phyloP scores from a whole-genome alignment of 2,329 filamentous ascomycete species.

The Cadophora malorum region DNA sequence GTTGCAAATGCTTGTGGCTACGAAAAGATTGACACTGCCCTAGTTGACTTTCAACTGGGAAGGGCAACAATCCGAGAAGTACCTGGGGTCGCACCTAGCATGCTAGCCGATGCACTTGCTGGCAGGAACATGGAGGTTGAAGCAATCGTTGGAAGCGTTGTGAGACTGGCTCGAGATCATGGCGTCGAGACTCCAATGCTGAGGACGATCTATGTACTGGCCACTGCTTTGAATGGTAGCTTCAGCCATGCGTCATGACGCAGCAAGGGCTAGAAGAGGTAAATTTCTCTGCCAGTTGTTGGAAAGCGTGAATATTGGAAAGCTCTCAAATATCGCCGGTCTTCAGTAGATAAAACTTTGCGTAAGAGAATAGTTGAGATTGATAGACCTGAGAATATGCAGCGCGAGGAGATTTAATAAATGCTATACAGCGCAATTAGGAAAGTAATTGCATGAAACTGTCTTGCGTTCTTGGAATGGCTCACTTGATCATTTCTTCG shows the following conservation, averaged over 20 bases:
- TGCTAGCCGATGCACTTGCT: conserved; percentile 64
- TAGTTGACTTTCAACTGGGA: conserved; percentile 37
- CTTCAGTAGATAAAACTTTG: too few species aligned
- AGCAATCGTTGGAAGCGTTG: conserved; percentile 66
- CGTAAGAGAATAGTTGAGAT: too few species aligned
- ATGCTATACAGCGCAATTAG: too few species aligned
- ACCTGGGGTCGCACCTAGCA: conserved; percentile 55
- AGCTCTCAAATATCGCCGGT: too few species aligned
- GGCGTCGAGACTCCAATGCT: conserved; percentile 61
- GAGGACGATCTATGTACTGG: conserved; percentile 48
- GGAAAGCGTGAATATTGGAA: too few species aligned
- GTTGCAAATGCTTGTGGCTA: conserved; percentile 62
- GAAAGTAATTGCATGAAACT: too few species aligned
- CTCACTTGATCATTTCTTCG: too few species aligned
- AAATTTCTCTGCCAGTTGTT: too few species aligned
- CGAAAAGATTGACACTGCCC: conserved; percentile 54
- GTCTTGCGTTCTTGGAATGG: too few species aligned
- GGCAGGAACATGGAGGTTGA: conserved; percentile 67
- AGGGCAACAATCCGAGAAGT: conserved; percentile 53
- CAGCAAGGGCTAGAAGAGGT: neutral
- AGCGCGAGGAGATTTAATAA: too few species aligned
- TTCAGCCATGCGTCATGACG: conserved; percentile 17
- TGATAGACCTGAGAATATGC: too few species aligned
- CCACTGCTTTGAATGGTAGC: conserved; percentile 42
- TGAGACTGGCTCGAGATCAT: conserved; percentile 59